Conservation (phyloP, 208 protist species). For the Acanthamoeba healyi region DNA sequence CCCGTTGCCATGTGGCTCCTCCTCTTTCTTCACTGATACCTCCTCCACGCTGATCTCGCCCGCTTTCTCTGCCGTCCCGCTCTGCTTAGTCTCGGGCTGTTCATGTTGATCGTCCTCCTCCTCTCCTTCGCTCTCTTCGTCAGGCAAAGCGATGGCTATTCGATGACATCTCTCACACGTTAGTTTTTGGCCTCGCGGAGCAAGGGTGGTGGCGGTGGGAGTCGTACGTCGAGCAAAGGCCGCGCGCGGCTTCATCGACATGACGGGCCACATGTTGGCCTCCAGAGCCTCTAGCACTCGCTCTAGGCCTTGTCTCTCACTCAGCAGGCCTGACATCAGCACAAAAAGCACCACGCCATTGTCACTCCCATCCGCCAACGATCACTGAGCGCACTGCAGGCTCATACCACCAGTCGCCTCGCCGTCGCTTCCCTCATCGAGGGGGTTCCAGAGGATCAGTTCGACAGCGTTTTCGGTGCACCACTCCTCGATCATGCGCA, state of each 20-base stretch:
- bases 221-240: not conserved
- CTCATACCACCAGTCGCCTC: not conserved
- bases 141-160: not conserved
- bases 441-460: not conserved
- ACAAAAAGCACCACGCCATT: not conserved
- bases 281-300: constrained; percentile 38
- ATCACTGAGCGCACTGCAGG: not conserved
- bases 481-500: not conserved
- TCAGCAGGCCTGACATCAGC: not conserved
- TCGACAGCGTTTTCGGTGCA: not conserved
- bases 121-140: not conserved
- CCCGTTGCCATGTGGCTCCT: not conserved
- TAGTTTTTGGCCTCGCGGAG: not conserved
- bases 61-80: not conserved
- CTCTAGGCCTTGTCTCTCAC: constrained; percentile 11
- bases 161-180: not conserved
- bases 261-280: constrained; percentile 61
- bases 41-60: too few relatives aligned
- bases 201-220: not conserved
- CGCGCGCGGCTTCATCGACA: constrained; percentile 49
- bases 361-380: not conserved
- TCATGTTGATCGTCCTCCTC: not conserved
- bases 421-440: not conserved
- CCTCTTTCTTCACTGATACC: not conserved
- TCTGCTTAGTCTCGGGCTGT: not conserved